Base-by-base conservation (phyloP, 2,329 filamentous ascomycete species). In the Metarhizium humberi region DNA sequence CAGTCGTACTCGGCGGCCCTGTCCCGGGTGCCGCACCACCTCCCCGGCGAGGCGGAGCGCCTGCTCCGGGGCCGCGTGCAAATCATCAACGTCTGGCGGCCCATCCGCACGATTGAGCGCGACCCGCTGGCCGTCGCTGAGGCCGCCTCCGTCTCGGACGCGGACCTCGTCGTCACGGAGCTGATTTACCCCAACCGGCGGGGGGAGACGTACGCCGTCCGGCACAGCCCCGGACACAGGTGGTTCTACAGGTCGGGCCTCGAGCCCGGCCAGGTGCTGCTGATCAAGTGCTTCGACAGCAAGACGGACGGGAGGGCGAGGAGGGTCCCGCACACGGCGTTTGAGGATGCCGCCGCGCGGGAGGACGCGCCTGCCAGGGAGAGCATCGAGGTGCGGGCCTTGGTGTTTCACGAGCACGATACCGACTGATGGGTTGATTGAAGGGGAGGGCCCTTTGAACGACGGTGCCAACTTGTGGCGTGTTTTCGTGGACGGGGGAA, bases 251-350 rank as follows among this genome's bases (percentile, higher is more conserved):
- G 78, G 57, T 72, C 71, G 50, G 72, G 71, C 1, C 75, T 82
- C 62, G 72, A 69, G 0, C 78, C 79, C 0, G 71, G 77, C 3
- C 74, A 85, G 68, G 76, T 80, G 3, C 71, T 80, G 3, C 61
- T 85, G 47, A 81, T 85, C 67, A 85, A 85, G 65, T 83, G 79
- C 61, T 85, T 78, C 62, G 82, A 85, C 65, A 79, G 72, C 30
- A 79, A 81, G 71, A 70, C 70, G 29, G 79, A 82, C 63, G 79
- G 78, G 0, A 66, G 76, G 30, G 77, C 79, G 6, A 71, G 78
- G 10, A 65, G 78, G 4, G 74, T 79, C 36, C 79, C 80, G n/a
- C 80, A 84, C 60, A 74, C 74, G 6, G 77, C 80, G 2, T 83
- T 85, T 70, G 67, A 67, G 18, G 74, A 81, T 63, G 68, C 73